phyloP scores from a whole-genome alignment of 371 early-diverging fungal species.

The Phascolomyces articulosus region DNA sequence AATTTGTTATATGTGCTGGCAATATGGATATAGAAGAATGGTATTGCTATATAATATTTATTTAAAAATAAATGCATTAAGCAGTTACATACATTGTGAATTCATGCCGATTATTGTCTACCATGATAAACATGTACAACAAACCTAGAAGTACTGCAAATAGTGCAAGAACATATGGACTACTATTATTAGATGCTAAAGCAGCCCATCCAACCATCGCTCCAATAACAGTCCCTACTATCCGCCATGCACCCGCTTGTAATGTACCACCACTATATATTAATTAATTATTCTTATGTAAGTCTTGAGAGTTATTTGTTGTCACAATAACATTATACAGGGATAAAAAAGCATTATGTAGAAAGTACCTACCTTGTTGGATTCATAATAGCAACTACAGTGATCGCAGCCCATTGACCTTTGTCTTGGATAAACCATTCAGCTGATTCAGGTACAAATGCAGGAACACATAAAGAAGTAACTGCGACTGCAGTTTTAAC shows the following conservation, averaged over 20 bases:
- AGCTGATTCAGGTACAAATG: conserved; percentile 48
- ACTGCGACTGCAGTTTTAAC: conserved; percentile 63
- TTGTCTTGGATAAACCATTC: conserved; percentile 39
- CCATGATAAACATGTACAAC: no score
- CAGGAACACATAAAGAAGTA: conserved; percentile 45
- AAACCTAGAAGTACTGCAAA: conserved; percentile 61
- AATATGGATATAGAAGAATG: conserved; percentile 48
- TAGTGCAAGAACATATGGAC: conserved; percentile 53
- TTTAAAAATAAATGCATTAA: no score
- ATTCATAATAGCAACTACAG: conserved; percentile 59
- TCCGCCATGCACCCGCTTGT: conserved; percentile 54
- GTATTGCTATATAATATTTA: conserved; percentile 36
- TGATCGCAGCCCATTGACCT: conserved; percentile 63
- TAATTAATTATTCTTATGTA: no score
- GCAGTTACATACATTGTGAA: no score
- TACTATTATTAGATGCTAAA: conserved; percentile 41
- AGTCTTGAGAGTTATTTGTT: not conserved
- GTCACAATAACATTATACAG: not conserved
- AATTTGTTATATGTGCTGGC: conserved; percentile 48
- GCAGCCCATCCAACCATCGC: conserved; percentile 56
- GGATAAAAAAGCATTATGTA: no score
- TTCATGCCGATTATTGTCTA: no score
- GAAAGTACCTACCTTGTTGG: conserved; percentile 65
- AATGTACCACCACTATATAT: conserved; percentile 54
- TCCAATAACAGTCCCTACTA: conserved; percentile 58